Evolutionary conservation across 176 grass and related monocot genomes (phyloP), one percentile per base, ranked within the genome.

Genomic region (Rhynchospora pubera): DNA sequence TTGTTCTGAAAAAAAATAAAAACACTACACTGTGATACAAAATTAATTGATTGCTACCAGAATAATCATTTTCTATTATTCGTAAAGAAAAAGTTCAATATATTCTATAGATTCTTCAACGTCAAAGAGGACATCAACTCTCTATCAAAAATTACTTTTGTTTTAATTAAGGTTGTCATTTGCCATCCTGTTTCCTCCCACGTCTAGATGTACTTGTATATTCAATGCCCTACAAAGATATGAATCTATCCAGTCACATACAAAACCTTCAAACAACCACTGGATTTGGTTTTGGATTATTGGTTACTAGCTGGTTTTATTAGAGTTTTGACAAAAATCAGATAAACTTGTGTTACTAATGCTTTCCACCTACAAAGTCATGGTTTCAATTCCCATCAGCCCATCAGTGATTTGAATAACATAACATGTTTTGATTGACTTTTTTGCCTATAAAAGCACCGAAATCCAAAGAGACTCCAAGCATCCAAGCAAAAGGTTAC

Each of bases 271-370:
- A 78, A 78, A 78, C 48, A 78, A 23, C 24, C 50, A 32, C 18
- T 78, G 23, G 74, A 78, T 57, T 78, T 78, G 74, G 46, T 78
- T 78, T 78, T 70, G 18, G 15, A 70, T 70, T 39, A 16, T 78
- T 28, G 51, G 73, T 53, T 15, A 8, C 14, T 28, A 55, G 74
- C 22, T 78, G 23, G 21, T 10, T 82, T 68, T 30, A 55, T 50
- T 53, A n/a, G 9, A 39, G 5, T 39, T 18, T 8, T 58, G 8
- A 28, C 8, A 23, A 11, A 48, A 5, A 16, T 44, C 45, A 7
- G 3, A 78, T 57, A 8, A 78, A 55, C 18, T 39, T 78, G 12
- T 78, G 47, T 78, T 46, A 16, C 14, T 78, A 78, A 23, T 78
- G 22, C 19, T 52, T 16, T 19, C 22, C 73, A 77, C 73, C 2